Base-by-base conservation (phyloP, 306 rosid genomes). In the Argentina anserina region DNA sequence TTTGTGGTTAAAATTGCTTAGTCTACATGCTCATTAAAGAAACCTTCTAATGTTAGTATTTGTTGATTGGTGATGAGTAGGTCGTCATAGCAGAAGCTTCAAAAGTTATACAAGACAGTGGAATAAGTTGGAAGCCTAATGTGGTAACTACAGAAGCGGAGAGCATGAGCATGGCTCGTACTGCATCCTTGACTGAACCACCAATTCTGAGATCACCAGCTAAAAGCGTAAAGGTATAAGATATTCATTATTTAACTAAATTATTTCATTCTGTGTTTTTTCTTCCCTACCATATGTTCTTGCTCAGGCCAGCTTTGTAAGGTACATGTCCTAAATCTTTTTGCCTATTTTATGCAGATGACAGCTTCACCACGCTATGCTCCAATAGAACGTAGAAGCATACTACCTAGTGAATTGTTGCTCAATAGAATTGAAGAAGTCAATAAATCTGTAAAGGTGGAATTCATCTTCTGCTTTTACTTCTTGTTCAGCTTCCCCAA, bases 371-470 rank as follows among this genome's bases (percentile, higher is more conserved):
- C 88, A 0, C 85, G 34, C 59, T 63, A 86, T 81, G 69, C 84
- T 49, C 52, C 90, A 4, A 47, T 62, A 33, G 96, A 87, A 65
- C 91, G 82, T 39, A 80, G 88, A 85, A 52, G 78, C 67, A 28
- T 76, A 55, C 26, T 79, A 29, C 78, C 86, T 7, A 87, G 91
- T 70, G 94, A 84, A 23, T 66, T 87, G 41, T 78, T 93, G 45
- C 84, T 93, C 75, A 78, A 86, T 73, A 93, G 87, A 73, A 84
- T 93, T 17, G 94, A 91, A 81, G 98, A 93, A 86, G 87, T 93
- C 81, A 91, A 84, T 65, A 85, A 68, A 89, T 82, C 97, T 64
- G 92, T 87, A 20, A 93, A 89, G 97, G 98, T 93, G 69, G 34
- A 76, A 6, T 43, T 39, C 29, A 34, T 71, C 56, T 73, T 76